Evolutionary conservation across 768 basidiomycete species (phyloP).

Genomic region (Austroboletus eburneus): DNA sequence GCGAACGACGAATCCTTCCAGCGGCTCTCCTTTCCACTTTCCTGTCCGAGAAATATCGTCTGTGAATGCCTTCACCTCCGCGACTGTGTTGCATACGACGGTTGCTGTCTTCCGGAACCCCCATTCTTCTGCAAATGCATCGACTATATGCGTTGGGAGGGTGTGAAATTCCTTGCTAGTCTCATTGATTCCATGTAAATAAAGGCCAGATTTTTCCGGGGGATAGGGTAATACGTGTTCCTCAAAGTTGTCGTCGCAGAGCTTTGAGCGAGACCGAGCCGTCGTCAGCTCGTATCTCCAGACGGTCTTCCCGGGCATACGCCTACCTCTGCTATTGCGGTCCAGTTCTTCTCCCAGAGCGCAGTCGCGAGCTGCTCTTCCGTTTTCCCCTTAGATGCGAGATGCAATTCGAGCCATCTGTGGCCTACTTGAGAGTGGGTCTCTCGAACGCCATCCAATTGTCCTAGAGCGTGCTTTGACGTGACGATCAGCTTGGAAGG

Average conservation of each 20-base stretch:
- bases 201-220: slow-evolving; percentile 79
- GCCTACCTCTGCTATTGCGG: slow-evolving; percentile 86
- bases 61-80: slow-evolving; percentile 71
- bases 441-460: slow-evolving; percentile 34
- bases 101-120: slow-evolving; percentile 83
- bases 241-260: slow-evolving; percentile 96
- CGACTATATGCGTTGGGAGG: slow-evolving; percentile 59
- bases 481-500: slow-evolving; percentile 74
- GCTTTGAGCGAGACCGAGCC: slow-evolving; percentile 40
- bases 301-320: neutral
- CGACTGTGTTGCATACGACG: slow-evolving; percentile 48
- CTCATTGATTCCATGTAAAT: slow-evolving; percentile 88
- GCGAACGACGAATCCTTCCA: slow-evolving; percentile 95
- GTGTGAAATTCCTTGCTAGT: slow-evolving; percentile 67
- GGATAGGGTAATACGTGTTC: slow-evolving; percentile 91
- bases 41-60: slow-evolving; percentile 61
- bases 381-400: slow-evolving; percentile 49
- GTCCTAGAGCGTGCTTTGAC: slow-evolving; percentile 89
- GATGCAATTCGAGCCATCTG: slow-evolving; percentile 71
- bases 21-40: slow-evolving; percentile 75
- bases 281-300: neutral
- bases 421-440: slow-evolving; percentile 86
- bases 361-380: slow-evolving; percentile 68
- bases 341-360: slow-evolving; percentile 82
- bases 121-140: slow-evolving; percentile 82